A percentile compares a stretch with the other conserved stretches of the same genome.
These are phyloP conservation scores for Flueggea neowawraea DNA, from an alignment of 441 rosid genomes.

Conservation along the genomic window DNA sequence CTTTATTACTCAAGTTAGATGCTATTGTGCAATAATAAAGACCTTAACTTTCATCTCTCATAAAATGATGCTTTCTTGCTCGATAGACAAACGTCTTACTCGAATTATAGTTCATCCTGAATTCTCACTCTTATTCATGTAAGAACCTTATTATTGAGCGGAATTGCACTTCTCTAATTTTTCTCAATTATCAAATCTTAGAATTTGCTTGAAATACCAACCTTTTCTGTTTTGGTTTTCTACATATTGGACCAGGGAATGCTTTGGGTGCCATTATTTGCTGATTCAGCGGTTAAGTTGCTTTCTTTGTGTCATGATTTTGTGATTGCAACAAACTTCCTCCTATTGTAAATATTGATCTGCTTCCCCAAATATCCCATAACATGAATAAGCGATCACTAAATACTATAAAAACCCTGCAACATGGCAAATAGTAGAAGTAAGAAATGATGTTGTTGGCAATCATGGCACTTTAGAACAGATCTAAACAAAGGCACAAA, in stretches of 20 bases:
- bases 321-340: constrained; percentile 48
- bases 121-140: no score
- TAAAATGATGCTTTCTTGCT: no score
- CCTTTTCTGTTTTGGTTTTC: no score
- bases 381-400: constrained; percentile 60
- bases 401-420: constrained; percentile 75
- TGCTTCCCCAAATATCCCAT: constrained; percentile 83
- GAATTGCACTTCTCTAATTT: no score
- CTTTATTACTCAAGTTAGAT: no score
- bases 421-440: constrained; percentile 8
- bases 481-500: not conserved
- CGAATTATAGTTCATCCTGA: no score
- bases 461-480: not conserved
- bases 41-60: no score
- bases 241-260: constrained; percentile 42
- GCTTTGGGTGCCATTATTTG: constrained; percentile 39
- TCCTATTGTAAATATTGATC: constrained; percentile 51
- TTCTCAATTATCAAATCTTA: no score
- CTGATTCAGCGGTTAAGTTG: constrained; percentile 44
- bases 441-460: not conserved
- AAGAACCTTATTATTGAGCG: no score
- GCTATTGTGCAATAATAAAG: no score
- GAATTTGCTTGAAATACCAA: no score
- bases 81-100: no score
- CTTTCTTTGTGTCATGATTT: constrained; percentile 67